A percentile compares a stretch with the other conserved stretches of the same genome.
phyloP scores from a whole-genome alignment of 2,329 filamentous ascomycete genomes.

The Trichophyton equinum region DNA sequence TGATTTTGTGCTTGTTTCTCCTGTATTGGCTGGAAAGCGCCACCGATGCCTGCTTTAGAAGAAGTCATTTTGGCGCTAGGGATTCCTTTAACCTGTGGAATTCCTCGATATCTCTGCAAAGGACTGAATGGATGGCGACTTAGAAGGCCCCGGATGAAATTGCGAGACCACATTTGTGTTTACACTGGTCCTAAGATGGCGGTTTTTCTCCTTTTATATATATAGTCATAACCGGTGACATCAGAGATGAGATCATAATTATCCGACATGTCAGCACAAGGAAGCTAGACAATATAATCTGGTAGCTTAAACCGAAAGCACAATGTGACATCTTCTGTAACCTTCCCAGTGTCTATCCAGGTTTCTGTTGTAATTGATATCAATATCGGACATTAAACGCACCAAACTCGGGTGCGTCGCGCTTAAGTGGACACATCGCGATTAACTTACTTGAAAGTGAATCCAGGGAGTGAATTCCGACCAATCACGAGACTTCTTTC shows the following conservation, averaged over 20 bases:
- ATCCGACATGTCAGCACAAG: background rate
- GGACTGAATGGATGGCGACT: background rate
- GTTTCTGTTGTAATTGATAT: background rate
- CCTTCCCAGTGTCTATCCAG: too few species aligned
- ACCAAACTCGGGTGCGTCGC: background rate
- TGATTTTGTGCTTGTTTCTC: constrained; percentile 10
- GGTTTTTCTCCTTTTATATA: background rate
- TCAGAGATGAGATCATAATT: background rate
- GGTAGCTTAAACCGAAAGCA: too few species aligned
- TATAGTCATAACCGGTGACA: background rate
- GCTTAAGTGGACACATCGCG: background rate
- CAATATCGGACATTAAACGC: background rate
- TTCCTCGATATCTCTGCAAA: background rate
- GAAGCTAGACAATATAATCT: background rate
- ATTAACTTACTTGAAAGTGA: background rate
- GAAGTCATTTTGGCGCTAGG: constrained; percentile 10
- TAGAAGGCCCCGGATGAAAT: background rate
- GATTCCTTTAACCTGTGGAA: background rate
- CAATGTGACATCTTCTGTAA: too few species aligned
- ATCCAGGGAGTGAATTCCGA: background rate
- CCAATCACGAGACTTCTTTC: background rate
- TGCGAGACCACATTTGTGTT: background rate
- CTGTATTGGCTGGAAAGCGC: constrained; percentile 9
- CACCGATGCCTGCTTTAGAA: constrained; percentile 8
- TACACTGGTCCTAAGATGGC: too few species aligned